Base-by-base conservation (phyloP, 495 filamentous ascomycete species). In the Pseudevernia furfuracea region DNA sequence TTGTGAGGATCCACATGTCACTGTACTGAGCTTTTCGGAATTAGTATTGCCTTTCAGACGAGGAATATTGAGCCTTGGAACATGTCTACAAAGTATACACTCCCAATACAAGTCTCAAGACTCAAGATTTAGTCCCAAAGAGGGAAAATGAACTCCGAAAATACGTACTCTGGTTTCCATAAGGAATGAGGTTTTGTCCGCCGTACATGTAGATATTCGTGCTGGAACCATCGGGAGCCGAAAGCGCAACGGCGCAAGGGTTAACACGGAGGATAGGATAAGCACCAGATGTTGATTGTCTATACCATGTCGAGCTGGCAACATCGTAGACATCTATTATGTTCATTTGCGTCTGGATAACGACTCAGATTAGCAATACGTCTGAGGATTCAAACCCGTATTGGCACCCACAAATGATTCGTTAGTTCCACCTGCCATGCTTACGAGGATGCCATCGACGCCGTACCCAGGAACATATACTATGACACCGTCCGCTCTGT, bases 121-220 rank as follows among this genome's bases (percentile, higher is more conserved):
- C n/a, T n/a, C n/a, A n/a, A n/a, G n/a, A n/a, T n/a, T n/a, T n/a
- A n/a, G n/a, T n/a, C n/a, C n/a, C n/a, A n/a, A n/a, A n/a, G n/a
- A n/a, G n/a, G n/a, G n/a, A n/a, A n/a, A n/a, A n/a, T n/a, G n/a
- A n/a, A n/a, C n/a, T n/a, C n/a, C n/a, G n/a, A n/a, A n/a, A n/a
- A n/a, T n/a, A n/a, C n/a, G n/a, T n/a, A n/a, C n/a, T 82, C 73
- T 89, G 83, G 59, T 76, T 69, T 58, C 77, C 78, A 66, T 76
- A 80, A 7, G 87, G 87, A 32, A 79, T 74, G 15, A 90, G 77
- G 66, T 87, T 89, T 69, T 91, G 88, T 1, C 89, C 89, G 9
- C 86, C 89, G 66, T 85, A 91, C 71, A 92, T 80, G 73, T 91
- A 89, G 43, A 91, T 79, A 64, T 91, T 87, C 71, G 87, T 87